Evolutionary conservation across 805 yeast genomes (phyloP).

Genomic region (Ogataea degrootiae): DNA sequence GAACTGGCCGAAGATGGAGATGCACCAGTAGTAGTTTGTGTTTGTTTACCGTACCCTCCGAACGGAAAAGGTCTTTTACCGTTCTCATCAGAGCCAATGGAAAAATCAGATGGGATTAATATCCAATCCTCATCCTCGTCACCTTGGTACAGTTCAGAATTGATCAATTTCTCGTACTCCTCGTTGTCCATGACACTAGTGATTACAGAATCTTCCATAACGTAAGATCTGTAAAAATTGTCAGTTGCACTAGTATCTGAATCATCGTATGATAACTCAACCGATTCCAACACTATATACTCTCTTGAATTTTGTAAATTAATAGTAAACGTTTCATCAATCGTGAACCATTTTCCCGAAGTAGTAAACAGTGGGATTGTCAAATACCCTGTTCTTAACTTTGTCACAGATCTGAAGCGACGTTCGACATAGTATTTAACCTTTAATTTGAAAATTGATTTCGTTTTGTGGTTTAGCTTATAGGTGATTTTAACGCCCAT

Average conservation of each 20-base stretch:
- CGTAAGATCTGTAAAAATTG: slow-evolving; percentile 10
- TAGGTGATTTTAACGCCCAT: slow-evolving; percentile 25
- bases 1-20: background rate
- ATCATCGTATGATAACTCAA: slow-evolving; percentile 18
- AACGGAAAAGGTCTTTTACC: slow-evolving; percentile 3
- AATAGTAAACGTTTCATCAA: slow-evolving; percentile 19
- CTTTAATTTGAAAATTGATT: slow-evolving; percentile 27
- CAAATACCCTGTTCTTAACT: slow-evolving; percentile 28
- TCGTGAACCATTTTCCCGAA: slow-evolving; percentile 21
- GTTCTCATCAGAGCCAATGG: slow-evolving; percentile 9
- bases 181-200: slow-evolving; percentile 25
- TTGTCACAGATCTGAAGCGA: slow-evolving; percentile 25
- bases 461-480: slow-evolving; percentile 19
- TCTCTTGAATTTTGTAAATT: slow-evolving; percentile 16
- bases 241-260: slow-evolving; percentile 10
- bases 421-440: slow-evolving; percentile 31
- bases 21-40: background rate
- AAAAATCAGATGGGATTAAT: slow-evolving; percentile 17
- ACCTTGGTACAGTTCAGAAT: slow-evolving; percentile 20
- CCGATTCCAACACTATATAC: slow-evolving; percentile 16
- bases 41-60: background rate
- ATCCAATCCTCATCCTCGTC: slow-evolving; percentile 28
- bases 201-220: slow-evolving; percentile 19
- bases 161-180: slow-evolving; percentile 23
- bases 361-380: slow-evolving; percentile 28